phyloP scores from a whole-genome alignment of 306 rosid species.

The Ochetophila trinervis region DNA sequence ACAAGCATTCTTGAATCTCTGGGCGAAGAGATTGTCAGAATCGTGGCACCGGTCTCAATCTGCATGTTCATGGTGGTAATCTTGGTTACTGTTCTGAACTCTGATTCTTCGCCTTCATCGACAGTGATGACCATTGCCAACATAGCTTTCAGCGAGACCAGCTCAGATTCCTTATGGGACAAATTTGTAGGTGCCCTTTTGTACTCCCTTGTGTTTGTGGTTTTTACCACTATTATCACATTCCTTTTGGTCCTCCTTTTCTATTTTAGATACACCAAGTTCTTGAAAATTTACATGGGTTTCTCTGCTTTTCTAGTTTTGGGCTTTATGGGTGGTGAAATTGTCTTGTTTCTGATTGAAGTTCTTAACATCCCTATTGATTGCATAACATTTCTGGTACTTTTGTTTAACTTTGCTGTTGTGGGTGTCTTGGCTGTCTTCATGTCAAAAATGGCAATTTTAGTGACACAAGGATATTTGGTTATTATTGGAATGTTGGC shows the following conservation, averaged over 20 bases:
- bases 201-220: conserved; percentile 73
- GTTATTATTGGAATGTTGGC: conserved; percentile 81
- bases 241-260: conserved; percentile 76
- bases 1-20: conserved; percentile 52
- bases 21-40: conserved; percentile 83
- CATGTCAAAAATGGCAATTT: conserved; percentile 79
- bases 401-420: conserved; percentile 68
- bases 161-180: conserved; percentile 80
- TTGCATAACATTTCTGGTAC: conserved; percentile 56
- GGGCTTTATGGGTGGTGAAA: conserved; percentile 75
- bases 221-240: conserved; percentile 60
- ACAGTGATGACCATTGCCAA: conserved; percentile 53
- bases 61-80: conserved; percentile 87
- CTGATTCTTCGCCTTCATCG: conserved; percentile 38
- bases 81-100: conserved; percentile 60
- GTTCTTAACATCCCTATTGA: conserved; percentile 58
- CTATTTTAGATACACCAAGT: conserved; percentile 71
- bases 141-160: conserved; percentile 64
- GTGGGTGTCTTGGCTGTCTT: conserved; percentile 93
- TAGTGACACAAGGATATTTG: conserved; percentile 81
- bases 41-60: conserved; percentile 76
- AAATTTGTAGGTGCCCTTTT: conserved; percentile 78
- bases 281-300: conserved; percentile 75
- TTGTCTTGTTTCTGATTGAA: conserved; percentile 46
- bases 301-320: conserved; percentile 75